These are phyloP conservation scores for Aspergillus ostianus DNA, from an alignment of 495 filamentous ascomycete species.

Conservation along the genomic window DNA sequence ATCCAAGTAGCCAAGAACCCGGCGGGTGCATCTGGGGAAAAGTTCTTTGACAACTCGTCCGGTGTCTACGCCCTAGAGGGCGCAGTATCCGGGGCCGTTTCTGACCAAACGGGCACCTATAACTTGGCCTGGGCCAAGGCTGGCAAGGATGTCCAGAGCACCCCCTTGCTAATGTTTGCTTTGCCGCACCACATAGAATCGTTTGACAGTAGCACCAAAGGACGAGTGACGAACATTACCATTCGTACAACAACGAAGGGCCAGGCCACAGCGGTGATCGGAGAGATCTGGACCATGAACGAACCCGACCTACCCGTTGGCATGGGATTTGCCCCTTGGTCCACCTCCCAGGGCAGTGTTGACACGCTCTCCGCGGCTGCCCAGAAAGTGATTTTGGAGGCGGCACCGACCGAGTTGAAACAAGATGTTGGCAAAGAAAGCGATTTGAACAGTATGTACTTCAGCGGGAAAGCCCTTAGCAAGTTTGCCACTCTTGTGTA, in stretches of 20 bases:
- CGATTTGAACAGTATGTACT: conserved; percentile 90
- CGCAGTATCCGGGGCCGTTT: conserved; percentile 59
- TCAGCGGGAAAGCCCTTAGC: conserved; percentile 84
- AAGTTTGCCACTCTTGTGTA: conserved; percentile 80
- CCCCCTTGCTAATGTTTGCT: conserved; percentile 76
- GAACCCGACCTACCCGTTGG: conserved; percentile 69
- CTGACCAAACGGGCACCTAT: conserved; percentile 65
- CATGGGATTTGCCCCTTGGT: conserved; percentile 79
- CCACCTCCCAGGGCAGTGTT: conserved; percentile 48
- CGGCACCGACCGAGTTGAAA: conserved; percentile 63
- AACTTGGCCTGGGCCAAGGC: conserved; percentile 65
- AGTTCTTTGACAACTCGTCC: conserved; percentile 68
- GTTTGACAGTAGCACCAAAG: conserved; percentile 60
- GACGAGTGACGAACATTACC: conserved; percentile 54
- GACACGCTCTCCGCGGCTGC: conserved; percentile 50
- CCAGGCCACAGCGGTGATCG: conserved; percentile 65
- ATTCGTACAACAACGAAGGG: conserved; percentile 89
- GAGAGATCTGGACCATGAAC: conserved; percentile 75
- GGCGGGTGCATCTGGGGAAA: conserved; percentile 57
- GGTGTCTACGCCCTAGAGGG: conserved; percentile 69
- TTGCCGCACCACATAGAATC: conserved; percentile 81
- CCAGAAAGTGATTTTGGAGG: conserved; percentile 52
- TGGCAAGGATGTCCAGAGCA: conserved; percentile 49
- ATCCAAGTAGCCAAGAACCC: conserved; percentile 81
- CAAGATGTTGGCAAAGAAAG: conserved; percentile 70